A percentile compares a stretch with the other conserved stretches of the same genome.
Evolutionary conservation across 257 asterid species (phyloP).

Genomic region (Anisodus tanguticus): DNA sequence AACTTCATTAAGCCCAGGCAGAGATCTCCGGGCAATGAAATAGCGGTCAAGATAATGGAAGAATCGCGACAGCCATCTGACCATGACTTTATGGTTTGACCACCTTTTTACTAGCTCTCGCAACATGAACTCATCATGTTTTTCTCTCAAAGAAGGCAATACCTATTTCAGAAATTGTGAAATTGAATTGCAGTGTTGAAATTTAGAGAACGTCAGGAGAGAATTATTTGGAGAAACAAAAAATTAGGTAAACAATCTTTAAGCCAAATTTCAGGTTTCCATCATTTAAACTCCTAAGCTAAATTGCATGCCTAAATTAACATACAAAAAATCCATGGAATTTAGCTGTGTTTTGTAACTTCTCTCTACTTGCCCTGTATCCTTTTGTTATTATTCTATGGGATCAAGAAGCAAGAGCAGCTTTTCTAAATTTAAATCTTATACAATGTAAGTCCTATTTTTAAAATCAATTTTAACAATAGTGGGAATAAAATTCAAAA

Average conservation of each 20-base stretch:
- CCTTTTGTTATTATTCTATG: neutral
- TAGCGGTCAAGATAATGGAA: constrained; percentile 93
- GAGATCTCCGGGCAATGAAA: constrained; percentile 95
- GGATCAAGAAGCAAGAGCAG: neutral
- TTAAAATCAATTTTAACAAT: neutral
- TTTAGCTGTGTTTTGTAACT: neutral
- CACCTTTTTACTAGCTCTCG: constrained; percentile 96
- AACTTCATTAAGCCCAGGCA: constrained; percentile 89
- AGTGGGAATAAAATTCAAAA: neutral
- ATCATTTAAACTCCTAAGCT: neutral
- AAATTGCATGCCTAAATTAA: neutral
- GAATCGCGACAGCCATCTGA: constrained; percentile 95
- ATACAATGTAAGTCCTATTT: neutral
- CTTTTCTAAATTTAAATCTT: constrained; percentile 10
- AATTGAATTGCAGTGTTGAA: neutral
- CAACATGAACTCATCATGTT: constrained; percentile 93
- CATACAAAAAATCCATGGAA: neutral
- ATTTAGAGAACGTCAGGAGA: neutral
- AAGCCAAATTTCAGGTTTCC: constrained; percentile 6
- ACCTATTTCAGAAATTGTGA: constrained; percentile 47
- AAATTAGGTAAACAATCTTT: neutral
- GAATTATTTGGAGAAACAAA: neutral
- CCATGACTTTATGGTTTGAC: constrained; percentile 96
- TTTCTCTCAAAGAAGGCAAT: constrained; percentile 80
- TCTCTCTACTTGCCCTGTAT: neutral